A percentile compares a stretch with the other conserved stretches of the same genome.
Evolutionary conservation across 371 early-diverging fungal genomes (phyloP).

Genomic region (Mucor lusitanicus): DNA sequence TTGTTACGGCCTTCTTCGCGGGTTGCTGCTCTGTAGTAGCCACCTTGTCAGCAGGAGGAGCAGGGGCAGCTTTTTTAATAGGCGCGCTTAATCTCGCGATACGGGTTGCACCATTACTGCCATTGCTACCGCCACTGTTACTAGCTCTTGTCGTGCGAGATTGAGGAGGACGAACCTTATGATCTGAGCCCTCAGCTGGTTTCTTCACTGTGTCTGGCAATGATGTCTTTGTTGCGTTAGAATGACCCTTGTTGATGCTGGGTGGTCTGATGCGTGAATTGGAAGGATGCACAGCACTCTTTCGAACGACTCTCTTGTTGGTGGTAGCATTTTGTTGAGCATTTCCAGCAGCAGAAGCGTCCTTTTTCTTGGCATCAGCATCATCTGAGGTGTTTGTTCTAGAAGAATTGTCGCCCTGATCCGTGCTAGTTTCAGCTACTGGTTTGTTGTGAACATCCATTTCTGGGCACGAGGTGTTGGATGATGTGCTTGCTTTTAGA

Average conservation of each 20-base stretch:
- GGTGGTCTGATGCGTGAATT: conserved; percentile 10
- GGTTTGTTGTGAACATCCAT: neutral
- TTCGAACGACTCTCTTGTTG: neutral
- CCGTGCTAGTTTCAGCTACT: neutral
- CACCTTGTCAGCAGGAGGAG: neutral
- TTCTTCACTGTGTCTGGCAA: neutral
- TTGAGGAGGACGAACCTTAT: neutral
- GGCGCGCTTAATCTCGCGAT: conserved; percentile 6
- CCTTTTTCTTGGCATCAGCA: neutral
- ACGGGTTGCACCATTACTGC: conserved; percentile 2
- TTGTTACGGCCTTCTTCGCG: neutral
- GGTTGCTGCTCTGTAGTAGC: neutral
- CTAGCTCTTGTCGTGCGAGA: conserved; percentile 1
- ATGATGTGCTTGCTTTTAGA: neutral
- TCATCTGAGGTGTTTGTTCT: neutral
- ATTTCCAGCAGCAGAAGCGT: neutral
- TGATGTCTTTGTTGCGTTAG: neutral
- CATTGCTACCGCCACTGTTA: neutral
- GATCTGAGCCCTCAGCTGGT: neutral
- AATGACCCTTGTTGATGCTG: neutral
- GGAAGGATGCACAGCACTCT: neutral
- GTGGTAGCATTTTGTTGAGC: neutral
- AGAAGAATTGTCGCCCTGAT: neutral
- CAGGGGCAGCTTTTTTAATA: neutral
- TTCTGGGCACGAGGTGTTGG: neutral